Base-by-base conservation (phyloP, 2,329 filamentous ascomycete species). In the Daldinia eschscholtzii region DNA sequence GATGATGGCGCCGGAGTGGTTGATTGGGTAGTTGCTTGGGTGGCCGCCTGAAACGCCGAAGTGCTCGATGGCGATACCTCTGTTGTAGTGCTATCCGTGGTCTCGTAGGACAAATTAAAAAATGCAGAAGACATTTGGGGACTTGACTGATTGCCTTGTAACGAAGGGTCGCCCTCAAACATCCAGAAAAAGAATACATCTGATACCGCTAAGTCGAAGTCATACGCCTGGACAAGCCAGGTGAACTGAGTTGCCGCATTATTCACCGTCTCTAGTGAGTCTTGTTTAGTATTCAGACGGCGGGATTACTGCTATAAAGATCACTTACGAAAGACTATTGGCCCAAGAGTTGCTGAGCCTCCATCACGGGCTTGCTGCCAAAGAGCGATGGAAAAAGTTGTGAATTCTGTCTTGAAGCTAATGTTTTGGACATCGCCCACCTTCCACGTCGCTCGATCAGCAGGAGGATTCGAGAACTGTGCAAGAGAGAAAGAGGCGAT, bases 351-450 rank as follows among this genome's bases (percentile, higher is more conserved):
- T 18, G 72, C 73, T 1, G 64, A 61, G 12, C 44, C 64, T 18
- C 62, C 70, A 2, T 26, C 37, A 2, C 61, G 26, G 9, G 39
- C 52, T 35, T 75, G 66, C 6, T 75, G 72, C 70, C 70, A 74
- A 12, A 75, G 33, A 15, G 72, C 73, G 41, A 75, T 67, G 7
- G 73, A 71, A 56, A 71, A 75, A 2, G 52, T 64, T 5, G 26
- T 59, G 33, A 62, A 64, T 2, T 42, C 63, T 2, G 70, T 73
- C 12, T 64, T 67, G 41, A 71, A 75, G 12, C 42, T 26, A 46
- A 75, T 61, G 4, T 33, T 70, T 39, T 72, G 62, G 2, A 41
- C n/a, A 0, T 61, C 56, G 12, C 62, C 62, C 10, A 65, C 2
- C 12, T 23, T 50, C 62, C 57, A 61, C 6, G 26, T 37, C 5